These are phyloP conservation scores for Scheffersomyces quercinus DNA, from an alignment of 1,139 yeast species.

Conservation along the genomic window DNA sequence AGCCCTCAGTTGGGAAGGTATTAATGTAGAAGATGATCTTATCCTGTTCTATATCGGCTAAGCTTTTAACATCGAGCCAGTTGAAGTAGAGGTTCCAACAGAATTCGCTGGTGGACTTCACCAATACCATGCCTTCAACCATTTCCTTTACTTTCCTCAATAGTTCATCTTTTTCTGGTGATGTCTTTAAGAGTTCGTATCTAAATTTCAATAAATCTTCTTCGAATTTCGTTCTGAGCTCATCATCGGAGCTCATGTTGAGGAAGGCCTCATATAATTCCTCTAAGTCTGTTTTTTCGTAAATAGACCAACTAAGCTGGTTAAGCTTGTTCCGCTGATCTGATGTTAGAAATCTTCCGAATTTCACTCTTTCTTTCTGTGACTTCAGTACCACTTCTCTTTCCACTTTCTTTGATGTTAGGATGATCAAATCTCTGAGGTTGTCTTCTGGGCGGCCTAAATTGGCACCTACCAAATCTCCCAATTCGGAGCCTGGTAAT, in stretches of 20 bases:
- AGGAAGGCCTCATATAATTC: slow-evolving; percentile 56
- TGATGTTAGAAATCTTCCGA: slow-evolving; percentile 33
- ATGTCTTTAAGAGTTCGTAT: slow-evolving; percentile 50
- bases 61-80: slow-evolving; percentile 60
- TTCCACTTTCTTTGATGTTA: slow-evolving; percentile 43
- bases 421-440: slow-evolving; percentile 49
- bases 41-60: slow-evolving; percentile 51
- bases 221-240: slow-evolving; percentile 57
- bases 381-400: slow-evolving; percentile 27
- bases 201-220: slow-evolving; percentile 58
- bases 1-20: slow-evolving; percentile 60
- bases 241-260: slow-evolving; percentile 65
- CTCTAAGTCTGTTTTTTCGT: slow-evolving; percentile 52
- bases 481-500: slow-evolving; percentile 65
- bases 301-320: slow-evolving; percentile 50
- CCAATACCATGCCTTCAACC: slow-evolving; percentile 73
- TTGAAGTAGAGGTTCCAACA: slow-evolving; percentile 83
- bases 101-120: slow-evolving; percentile 54
- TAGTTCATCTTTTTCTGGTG: slow-evolving; percentile 38
- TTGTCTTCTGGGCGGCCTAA: slow-evolving; percentile 55
- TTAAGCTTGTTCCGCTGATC: slow-evolving; percentile 37
- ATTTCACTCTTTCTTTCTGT: slow-evolving; percentile 40
- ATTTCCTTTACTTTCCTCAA: slow-evolving; percentile 51
- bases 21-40: slow-evolving; percentile 51
- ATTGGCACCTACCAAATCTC: slow-evolving; percentile 51